Percentiles rank a stretch among this genome's conserved stretches.
These are phyloP conservation scores for Paraconiothyrium sp. DNA, from an alignment of 2,329 filamentous ascomycete species.

Conservation along the genomic window DNA sequence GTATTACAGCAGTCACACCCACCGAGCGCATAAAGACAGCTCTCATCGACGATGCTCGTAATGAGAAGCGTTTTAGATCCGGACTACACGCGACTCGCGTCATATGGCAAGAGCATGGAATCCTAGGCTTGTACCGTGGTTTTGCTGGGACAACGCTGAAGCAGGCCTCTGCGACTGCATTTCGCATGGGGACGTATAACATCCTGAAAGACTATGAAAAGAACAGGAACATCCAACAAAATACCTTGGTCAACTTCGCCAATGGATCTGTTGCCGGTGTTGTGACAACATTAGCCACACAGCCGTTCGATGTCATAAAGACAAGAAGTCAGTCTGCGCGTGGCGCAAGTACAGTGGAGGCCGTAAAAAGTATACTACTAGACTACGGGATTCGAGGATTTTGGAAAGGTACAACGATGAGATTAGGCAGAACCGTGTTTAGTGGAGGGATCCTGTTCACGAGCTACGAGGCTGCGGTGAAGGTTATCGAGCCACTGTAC, in stretches of 20 bases:
- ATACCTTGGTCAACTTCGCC: constrained; percentile 65
- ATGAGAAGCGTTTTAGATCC: constrained; percentile 59
- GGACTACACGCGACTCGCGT: constrained; percentile 61
- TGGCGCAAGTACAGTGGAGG: constrained; percentile 66
- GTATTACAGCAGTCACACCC: constrained; percentile 71
- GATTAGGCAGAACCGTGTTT: constrained; percentile 69
- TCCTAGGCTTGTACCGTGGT: constrained; percentile 66
- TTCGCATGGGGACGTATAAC: constrained; percentile 70
- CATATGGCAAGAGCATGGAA: constrained; percentile 63
- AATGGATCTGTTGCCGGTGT: constrained; percentile 70
- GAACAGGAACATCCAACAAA: constrained; percentile 58
- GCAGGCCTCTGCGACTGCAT: constrained; percentile 69
- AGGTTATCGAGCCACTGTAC: constrained; percentile 57
- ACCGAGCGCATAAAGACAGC: constrained; percentile 76
- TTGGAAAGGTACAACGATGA: constrained; percentile 75
- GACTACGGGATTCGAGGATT: constrained; percentile 69
- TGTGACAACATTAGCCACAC: constrained; percentile 67
- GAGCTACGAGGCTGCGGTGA: constrained; percentile 67
- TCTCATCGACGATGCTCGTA: constrained; percentile 69
- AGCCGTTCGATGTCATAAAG: constrained; percentile 72
- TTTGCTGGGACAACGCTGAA: constrained; percentile 70
- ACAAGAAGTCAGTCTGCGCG: constrained; percentile 69
- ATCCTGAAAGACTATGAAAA: constrained; percentile 69
- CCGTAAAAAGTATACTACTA: constrained; percentile 62
- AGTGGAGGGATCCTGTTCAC: constrained; percentile 74